Conservation (phyloP, 768 basidiomycete species). For the Phlebiopsis flavidoalba region DNA sequence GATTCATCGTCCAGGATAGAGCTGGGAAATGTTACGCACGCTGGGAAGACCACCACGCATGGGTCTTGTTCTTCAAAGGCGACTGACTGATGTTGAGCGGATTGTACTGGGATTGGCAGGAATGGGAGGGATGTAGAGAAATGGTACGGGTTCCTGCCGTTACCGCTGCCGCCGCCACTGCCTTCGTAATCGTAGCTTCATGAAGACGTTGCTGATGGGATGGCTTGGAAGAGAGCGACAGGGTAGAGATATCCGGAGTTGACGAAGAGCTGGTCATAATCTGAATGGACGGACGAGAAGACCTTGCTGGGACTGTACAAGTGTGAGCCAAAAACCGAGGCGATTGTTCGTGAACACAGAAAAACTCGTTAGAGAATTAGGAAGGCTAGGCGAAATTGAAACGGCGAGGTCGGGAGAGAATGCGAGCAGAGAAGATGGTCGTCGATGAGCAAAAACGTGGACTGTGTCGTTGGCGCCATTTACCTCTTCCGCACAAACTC, state of each 20-base stretch:
- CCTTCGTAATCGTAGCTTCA: constrained; percentile 82
- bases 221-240: constrained; percentile 61
- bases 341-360: constrained; percentile 11
- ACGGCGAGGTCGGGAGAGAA: constrained; percentile 13
- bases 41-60: constrained; percentile 67
- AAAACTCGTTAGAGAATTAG: constrained; percentile 14
- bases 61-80: constrained; percentile 72
- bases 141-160: constrained; percentile 59
- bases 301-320: constrained; percentile 16
- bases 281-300: constrained; percentile 11
- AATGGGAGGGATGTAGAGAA: constrained; percentile 61
- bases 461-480: constrained; percentile 4
- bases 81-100: constrained; percentile 55
- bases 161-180: constrained; percentile 43
- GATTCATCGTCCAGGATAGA: neutral
- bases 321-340: constrained; percentile 7
- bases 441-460: constrained; percentile 23
- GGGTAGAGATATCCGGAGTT: constrained; percentile 69
- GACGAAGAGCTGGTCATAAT: constrained; percentile 74
- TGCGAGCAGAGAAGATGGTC: constrained; percentile 22
- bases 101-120: constrained; percentile 44
- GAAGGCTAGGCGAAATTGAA: constrained; percentile 6
- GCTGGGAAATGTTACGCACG: constrained; percentile 38
- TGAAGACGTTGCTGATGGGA: constrained; percentile 77
- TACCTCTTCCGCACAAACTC: constrained; percentile 1